Base-by-base conservation (phyloP, 495 filamentous ascomycete species). In the Aspergillus incahuasiensis region DNA sequence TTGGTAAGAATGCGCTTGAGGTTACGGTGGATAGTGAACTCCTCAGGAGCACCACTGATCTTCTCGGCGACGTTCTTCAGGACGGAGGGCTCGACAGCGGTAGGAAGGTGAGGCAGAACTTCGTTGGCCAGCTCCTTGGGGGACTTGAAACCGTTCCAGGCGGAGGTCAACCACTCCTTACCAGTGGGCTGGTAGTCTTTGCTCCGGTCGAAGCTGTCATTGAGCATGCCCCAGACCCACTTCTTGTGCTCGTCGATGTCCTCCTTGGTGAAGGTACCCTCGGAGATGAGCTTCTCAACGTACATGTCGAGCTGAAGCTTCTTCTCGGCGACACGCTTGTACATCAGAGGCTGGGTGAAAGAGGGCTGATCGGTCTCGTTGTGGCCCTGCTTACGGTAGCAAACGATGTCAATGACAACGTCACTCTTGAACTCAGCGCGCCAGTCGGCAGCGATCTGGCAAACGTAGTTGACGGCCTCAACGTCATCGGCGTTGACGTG, bases 341-440 rank as follows among this genome's bases (percentile, higher is more conserved):
- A 98, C 94, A 98, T 98, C 56, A 95, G 75, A 35, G 94, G 94
- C 74, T 98, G 94, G n/a, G 94, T 98, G 82, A 98, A 98, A 30
- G 92, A 95, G 16, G 94, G 94, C 77, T 98, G 94, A 66, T 98
- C 94, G 13, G 94, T 98, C 79, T 98, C 94, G 76, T 98, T 98
- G 84, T 98, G 94, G 50, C 94, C 94, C 73, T 96, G 86, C 77
- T 97, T 98, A 62, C 94, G 87, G 81, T 98, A 98, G 83, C 94
- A 98, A 64, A 97, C 90, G 56, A 98, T 85, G 74, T 98, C 94
- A 68, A 98, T 88, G 61, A 98, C 91, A 53, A 97, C 92, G 66
- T 98, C 94, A 63, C 86, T 85, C 79, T 94, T 95, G 82, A 96
- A 98, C 76, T 96, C 85, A 48, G 94, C 94, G 62, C 94, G 91